These are phyloP conservation scores for Miscanthus lutarioriparius DNA, from an alignment of 176 grass and related monocot genomes.

Conservation along the genomic window DNA sequence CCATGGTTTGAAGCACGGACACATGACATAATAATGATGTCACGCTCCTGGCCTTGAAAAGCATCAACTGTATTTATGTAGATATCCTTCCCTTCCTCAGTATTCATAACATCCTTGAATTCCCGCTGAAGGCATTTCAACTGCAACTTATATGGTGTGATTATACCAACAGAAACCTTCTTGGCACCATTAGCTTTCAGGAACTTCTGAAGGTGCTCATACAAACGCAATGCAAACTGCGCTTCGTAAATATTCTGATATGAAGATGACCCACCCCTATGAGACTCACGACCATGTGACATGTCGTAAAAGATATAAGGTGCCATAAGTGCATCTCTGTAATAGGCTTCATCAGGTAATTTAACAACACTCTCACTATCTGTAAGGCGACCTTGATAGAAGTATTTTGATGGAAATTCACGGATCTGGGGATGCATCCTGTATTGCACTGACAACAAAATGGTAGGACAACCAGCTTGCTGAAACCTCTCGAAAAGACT, in stretches of 20 bases:
- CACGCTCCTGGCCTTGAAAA: constrained; percentile 98
- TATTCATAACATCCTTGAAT: constrained; percentile 78
- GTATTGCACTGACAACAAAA: constrained; percentile 95
- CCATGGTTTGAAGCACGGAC: constrained; percentile 95
- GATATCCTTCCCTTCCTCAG: constrained; percentile 96
- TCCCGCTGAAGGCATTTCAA: constrained; percentile 96
- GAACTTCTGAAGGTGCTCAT: constrained; percentile 83
- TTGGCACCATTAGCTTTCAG: constrained; percentile 82
- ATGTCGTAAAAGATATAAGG: constrained; percentile 95
- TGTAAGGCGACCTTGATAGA: constrained; percentile 87
- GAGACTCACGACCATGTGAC: constrained; percentile 89
- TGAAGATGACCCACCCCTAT: constrained; percentile 88
- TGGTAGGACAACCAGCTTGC: constrained; percentile 90
- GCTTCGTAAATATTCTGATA: constrained; percentile 97
- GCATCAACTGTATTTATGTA: constrained; percentile 99
- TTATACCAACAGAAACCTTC: constrained; percentile 96
- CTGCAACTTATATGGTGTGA: constrained; percentile 98
- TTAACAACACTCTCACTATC: constrained; percentile 89
- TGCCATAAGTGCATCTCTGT: constrained; percentile 70
- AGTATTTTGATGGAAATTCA: constrained; percentile 96
- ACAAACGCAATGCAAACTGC: constrained; percentile 76
- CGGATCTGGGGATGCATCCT: constrained; percentile 99
- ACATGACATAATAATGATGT: constrained; percentile 98
- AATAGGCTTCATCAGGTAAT: constrained; percentile 79
- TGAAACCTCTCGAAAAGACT: constrained; percentile 99